These are phyloP conservation scores for Cicer bijugum DNA, from an alignment of 306 rosid species.

Conservation along the genomic window DNA sequence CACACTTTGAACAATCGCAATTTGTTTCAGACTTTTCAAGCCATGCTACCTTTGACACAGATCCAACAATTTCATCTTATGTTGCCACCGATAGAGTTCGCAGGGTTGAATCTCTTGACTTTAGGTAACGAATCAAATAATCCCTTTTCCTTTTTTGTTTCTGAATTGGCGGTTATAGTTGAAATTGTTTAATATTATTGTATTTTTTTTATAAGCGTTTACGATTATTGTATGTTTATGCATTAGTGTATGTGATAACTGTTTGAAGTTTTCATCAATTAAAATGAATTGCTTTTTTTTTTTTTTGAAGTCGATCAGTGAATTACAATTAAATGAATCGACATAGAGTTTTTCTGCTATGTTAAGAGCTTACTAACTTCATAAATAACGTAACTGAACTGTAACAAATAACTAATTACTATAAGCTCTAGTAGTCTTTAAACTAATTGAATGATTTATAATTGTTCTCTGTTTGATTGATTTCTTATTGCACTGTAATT, in stretches of 20 bases:
- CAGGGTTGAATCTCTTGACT: slow-evolving; percentile 30
- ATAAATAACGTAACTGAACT: background rate
- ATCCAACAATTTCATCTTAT: slow-evolving; percentile 18
- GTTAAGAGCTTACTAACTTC: background rate
- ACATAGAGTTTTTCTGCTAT: background rate
- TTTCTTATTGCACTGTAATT: slow-evolving; percentile 26
- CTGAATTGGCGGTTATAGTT: background rate
- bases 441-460: background rate
- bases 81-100: slow-evolving; percentile 17
- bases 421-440: background rate
- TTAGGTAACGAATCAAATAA: slow-evolving; percentile 22
- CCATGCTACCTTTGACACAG: slow-evolving; percentile 19
- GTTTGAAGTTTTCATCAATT: background rate
- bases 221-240: no score
- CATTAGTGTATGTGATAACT: no score
- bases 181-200: no score
- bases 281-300: background rate
- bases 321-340: background rate
- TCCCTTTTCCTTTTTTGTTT: slow-evolving; percentile 8
- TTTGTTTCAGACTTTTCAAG: slow-evolving; percentile 24
- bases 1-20: slow-evolving; percentile 25
- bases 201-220: no score
- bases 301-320: background rate
- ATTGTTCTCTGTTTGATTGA: slow-evolving; percentile 6
- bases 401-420: background rate